These are phyloP conservation scores for Xylaria sp. DNA, from an alignment of 495 filamentous ascomycete genomes.

Conservation along the genomic window DNA sequence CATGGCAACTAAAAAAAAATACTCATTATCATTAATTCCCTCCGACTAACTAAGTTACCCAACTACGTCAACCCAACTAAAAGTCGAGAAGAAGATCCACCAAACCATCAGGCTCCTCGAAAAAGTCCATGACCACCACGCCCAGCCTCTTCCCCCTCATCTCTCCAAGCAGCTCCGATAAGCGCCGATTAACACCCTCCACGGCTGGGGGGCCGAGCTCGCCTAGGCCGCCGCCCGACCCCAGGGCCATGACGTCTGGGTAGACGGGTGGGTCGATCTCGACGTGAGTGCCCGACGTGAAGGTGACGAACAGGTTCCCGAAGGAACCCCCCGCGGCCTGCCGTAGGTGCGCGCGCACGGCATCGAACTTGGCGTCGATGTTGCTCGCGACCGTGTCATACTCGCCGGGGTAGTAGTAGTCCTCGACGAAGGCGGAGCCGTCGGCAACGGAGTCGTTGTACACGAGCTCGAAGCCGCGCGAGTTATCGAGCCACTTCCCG, in stretches of 20 bases:
- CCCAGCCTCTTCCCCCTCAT: constrained; percentile 77
- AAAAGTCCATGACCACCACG: constrained; percentile 64
- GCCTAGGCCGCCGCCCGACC: constrained; percentile 37
- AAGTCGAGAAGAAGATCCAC: constrained; percentile 34
- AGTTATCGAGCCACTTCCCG: constrained; percentile 78
- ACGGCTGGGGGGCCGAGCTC: constrained; percentile 36
- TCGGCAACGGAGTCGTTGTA: constrained; percentile 61
- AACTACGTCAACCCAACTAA: neutral
- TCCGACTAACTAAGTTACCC: neutral
- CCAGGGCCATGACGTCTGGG: constrained; percentile 57
- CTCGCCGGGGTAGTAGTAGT: constrained; percentile 72
- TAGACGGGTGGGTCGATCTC: constrained; percentile 50
- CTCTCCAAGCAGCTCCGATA: constrained; percentile 74
- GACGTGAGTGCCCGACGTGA: constrained; percentile 53
- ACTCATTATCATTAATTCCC: neutral
- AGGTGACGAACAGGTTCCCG: constrained; percentile 58
- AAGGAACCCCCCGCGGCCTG: constrained; percentile 55
- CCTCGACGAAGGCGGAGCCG: constrained; percentile 74
- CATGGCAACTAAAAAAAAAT: neutral
- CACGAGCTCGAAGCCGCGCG: constrained; percentile 54
- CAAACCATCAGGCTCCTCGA: constrained; percentile 50
- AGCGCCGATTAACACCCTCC: constrained; percentile 70
- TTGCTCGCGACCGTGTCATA: constrained; percentile 51
- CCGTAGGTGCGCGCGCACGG: constrained; percentile 69
- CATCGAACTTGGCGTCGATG: constrained; percentile 74